Evolutionary conservation across 352 stramenopile genomes (phyloP).

Genomic region (Phytophthora brassicae): DNA sequence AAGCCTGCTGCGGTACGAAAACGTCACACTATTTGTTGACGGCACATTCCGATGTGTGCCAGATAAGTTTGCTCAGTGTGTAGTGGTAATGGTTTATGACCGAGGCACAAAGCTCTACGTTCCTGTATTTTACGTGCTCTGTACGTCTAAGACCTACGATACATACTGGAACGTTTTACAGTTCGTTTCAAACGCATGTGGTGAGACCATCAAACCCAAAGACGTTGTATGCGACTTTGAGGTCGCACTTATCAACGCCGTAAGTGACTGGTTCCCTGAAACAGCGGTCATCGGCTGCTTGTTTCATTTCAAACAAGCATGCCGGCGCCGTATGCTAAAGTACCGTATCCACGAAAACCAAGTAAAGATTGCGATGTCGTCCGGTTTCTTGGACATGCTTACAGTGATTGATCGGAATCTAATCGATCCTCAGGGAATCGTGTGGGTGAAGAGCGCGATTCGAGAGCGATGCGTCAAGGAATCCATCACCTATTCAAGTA

Average conservation of each 20-base stretch:
- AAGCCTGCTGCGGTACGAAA: neutral
- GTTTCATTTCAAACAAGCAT: too few relatives aligned
- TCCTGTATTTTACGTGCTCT: neutral
- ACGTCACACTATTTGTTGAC: neutral
- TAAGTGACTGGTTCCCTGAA: constrained; percentile 7
- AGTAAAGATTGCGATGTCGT: neutral
- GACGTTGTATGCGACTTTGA: constrained; percentile 5
- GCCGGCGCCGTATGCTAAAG: too few relatives aligned
- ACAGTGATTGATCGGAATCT: neutral
- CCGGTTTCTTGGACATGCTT: neutral
- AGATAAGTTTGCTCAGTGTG: neutral
- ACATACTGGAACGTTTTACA: constrained; percentile 8
- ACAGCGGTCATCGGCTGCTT: neutral
- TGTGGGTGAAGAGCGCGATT: constrained; percentile 4
- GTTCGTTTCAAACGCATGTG: constrained; percentile 2
- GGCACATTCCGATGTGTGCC: neutral
- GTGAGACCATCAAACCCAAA: constrained; percentile 2
- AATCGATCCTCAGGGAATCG: neutral
- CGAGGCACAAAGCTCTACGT: neutral
- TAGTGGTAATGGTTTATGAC: neutral
- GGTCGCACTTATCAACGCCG: neutral
- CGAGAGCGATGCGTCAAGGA: neutral
- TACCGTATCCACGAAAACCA: too few relatives aligned
- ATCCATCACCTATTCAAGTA: neutral
- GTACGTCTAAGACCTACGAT: neutral